Conservation (phyloP, 2,329 filamentous ascomycete genomes). For the Penicillium digitatum region DNA sequence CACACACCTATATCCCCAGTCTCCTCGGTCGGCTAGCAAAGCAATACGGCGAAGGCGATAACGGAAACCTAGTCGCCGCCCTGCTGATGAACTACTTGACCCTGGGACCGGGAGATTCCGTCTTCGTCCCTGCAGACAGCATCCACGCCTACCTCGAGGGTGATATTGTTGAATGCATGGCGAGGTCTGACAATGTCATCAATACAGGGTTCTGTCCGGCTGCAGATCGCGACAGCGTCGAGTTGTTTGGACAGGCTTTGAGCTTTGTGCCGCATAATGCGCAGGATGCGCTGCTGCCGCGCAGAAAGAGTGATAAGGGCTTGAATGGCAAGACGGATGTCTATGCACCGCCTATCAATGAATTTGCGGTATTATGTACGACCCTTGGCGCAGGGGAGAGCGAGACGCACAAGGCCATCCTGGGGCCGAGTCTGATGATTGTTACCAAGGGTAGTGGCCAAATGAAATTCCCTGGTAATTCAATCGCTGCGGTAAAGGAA, state of each 20-base stretch:
- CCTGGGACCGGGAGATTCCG: slow-evolving; percentile 61
- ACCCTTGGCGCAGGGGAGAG: slow-evolving; percentile 55
- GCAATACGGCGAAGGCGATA: slow-evolving; percentile 62
- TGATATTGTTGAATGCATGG: slow-evolving; percentile 77
- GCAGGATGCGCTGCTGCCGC: slow-evolving; percentile 54
- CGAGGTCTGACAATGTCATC: slow-evolving; percentile 68
- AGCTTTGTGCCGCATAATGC: slow-evolving; percentile 61
- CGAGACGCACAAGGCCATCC: slow-evolving; percentile 54
- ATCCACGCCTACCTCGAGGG: slow-evolving; percentile 71
- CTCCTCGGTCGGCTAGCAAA: slow-evolving; percentile 61
- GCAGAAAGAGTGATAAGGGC: slow-evolving; percentile 50
- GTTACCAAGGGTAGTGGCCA: slow-evolving; percentile 57
- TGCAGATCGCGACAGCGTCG: slow-evolving; percentile 60
- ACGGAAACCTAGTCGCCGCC: slow-evolving; percentile 65
- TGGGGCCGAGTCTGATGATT: slow-evolving; percentile 62
- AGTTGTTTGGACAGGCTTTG: slow-evolving; percentile 60
- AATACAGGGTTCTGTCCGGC: slow-evolving; percentile 70
- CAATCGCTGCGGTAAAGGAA: slow-evolving; percentile 53
- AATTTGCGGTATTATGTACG: slow-evolving; percentile 66
- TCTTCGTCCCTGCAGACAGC: slow-evolving; percentile 69
- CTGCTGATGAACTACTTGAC: slow-evolving; percentile 71
- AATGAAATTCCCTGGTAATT: slow-evolving; percentile 52
- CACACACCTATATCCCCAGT: slow-evolving; percentile 58
- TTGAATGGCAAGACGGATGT: slow-evolving; percentile 58
- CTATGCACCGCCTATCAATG: slow-evolving; percentile 64